Base-by-base conservation (phyloP, 23 red algal genomes). In the Agarophyton chilense region DNA sequence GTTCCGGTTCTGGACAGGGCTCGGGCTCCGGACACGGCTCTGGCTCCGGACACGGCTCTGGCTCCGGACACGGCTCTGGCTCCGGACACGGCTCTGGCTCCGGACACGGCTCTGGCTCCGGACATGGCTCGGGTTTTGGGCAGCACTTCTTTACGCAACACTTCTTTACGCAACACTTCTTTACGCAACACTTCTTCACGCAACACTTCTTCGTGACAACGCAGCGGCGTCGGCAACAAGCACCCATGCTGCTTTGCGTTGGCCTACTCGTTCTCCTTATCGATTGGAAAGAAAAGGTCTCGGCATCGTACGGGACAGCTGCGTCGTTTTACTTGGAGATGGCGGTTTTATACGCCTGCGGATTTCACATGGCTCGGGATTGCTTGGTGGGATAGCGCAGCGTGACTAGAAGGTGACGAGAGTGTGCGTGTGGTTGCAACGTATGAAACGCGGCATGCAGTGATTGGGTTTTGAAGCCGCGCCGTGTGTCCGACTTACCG, bases 161-260 rank as follows among this genome's bases (percentile, higher is more conserved):
- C 44, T 47, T 47, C 44, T 47, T n/a, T 8, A 17, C 8, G 56
- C 56, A 61, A 4, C 9, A n/a, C 56, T 22, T 7, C 56, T 61
- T 61, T 8, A 17, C 8, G 56, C 56, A 61, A 12, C 44, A 47
- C 44, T 47, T 47, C 44, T 47, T 47, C 44, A 47, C 44, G 65
- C 65, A 72, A 34, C 65, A 72, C 12, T 21, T 43, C 65, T 72
- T 72, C 12, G 42, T 34, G 1, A 28, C 29, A 34, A 72, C 65
- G 35, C 65, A 72, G 35, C 65, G 35, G 36, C 65, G 65, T 42
- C 65, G 65, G 21, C 65, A 72, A 34, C 65, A 72, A 21, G n/a
- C 35, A 34, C 65, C 34, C 65, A 72, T 72, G 44, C 12, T 8
- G 65, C 35, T 32, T 43, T 28, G 17, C 52, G 21, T 4, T 56